A percentile compares a stretch with the other conserved stretches of the same genome.
Conservation (phyloP, 345 rosid species). For the Sisymbrium altissimum region DNA sequence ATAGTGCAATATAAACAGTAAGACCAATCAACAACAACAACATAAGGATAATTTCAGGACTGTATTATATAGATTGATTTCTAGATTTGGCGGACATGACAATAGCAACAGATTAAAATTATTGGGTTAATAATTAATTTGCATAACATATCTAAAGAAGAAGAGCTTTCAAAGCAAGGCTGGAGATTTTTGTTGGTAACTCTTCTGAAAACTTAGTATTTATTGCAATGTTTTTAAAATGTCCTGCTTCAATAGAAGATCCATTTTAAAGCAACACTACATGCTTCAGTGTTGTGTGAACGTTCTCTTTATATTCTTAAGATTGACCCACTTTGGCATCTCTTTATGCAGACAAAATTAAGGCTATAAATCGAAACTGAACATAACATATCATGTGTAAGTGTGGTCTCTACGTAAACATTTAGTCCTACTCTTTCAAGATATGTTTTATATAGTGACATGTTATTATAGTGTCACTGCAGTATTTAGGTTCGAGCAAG, state of each 20-base stretch:
- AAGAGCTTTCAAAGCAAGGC: constrained; percentile 23
- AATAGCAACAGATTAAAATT: background rate
- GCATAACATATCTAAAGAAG: background rate
- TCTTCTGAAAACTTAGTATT: background rate
- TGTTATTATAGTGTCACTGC: background rate
- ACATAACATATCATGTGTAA: constrained; percentile 28
- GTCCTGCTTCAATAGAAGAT: constrained; percentile 2
- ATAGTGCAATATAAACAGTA: background rate
- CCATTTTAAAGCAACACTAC: constrained; percentile 8
- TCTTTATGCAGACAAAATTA: constrained; percentile 12
- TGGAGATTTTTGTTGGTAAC: constrained; percentile 17
- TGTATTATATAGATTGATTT: background rate
- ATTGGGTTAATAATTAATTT: background rate
- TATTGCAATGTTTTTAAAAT: constrained; percentile 20
- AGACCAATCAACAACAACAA: background rate
- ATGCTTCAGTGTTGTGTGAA: constrained; percentile 26
- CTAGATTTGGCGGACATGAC: background rate
- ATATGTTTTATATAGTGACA: background rate
- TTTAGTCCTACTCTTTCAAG: constrained; percentile 20
- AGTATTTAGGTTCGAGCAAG: background rate
- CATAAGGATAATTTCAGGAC: background rate
- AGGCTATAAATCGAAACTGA: background rate
- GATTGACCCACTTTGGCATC: constrained; percentile 22
- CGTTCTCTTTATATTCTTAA: background rate
- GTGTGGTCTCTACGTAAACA: background rate